phyloP scores from a whole-genome alignment of 169 alveolate genomes.

The Plasmodium chabaudi region DNA sequence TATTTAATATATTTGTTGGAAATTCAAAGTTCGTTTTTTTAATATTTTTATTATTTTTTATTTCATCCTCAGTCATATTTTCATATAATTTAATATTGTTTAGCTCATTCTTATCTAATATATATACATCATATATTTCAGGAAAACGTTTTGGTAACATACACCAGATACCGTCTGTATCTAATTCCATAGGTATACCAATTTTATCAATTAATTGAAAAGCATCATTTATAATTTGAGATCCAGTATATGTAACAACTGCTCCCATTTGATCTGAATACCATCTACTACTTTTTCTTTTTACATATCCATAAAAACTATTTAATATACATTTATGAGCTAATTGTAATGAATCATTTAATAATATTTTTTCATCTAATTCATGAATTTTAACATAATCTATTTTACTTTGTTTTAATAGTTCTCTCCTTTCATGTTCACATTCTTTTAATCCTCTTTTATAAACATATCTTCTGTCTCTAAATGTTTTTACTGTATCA shows the following conservation, averaged over 20 bases:
- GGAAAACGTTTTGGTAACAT: conserved; percentile 97
- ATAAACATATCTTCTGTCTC: conserved; percentile 98
- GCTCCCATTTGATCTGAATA: conserved; percentile 99
- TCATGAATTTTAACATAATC: conserved; percentile 89
- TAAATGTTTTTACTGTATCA: conserved; percentile 93
- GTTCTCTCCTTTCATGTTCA: conserved; percentile 86
- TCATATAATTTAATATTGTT: conserved; percentile 63
- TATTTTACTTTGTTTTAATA: conserved; percentile 84
- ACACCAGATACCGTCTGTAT: conserved; percentile 99
- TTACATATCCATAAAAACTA: conserved; percentile 99
- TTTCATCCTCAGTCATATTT: conserved; percentile 41
- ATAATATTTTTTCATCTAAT: conserved; percentile 90
- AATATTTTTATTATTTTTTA: conserved; percentile 29
- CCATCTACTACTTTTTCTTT: conserved; percentile 99
- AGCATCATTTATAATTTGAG: conserved; percentile 93
- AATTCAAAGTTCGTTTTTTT: conserved; percentile 88
- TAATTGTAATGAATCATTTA: conserved; percentile 97
- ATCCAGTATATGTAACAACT: conserved; percentile 97
- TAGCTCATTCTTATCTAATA: conserved; percentile 16
- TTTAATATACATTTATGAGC: conserved; percentile 99
- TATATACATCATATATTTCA: conserved; percentile 79
- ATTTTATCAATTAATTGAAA: conserved; percentile 91
- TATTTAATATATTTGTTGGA: conserved; percentile 96
- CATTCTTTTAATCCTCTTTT: conserved; percentile 91
- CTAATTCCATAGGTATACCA: conserved; percentile 99